A percentile compares a stretch with the other conserved stretches of the same genome.
phyloP scores from a whole-genome alignment of 805 yeast genomes.

The Wickerhamiella occidentalis region DNA sequence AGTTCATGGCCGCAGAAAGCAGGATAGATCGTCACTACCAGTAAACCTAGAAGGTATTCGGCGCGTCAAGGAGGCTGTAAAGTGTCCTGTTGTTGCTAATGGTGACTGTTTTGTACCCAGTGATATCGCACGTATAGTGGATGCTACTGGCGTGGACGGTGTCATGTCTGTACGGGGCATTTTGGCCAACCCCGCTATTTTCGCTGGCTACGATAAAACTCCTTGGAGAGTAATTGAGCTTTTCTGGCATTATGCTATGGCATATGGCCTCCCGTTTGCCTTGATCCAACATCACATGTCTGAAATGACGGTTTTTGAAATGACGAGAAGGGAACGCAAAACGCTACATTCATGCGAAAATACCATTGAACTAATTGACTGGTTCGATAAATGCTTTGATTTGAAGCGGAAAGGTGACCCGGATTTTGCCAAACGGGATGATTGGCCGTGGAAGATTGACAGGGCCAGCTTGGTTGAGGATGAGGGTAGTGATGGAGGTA shows the following conservation, averaged over 20 bases:
- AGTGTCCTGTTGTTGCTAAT: conserved; percentile 81
- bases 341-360: conserved; percentile 51
- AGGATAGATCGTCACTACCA: conserved; percentile 73
- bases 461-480: neutral
- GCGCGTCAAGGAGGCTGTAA: conserved; percentile 41
- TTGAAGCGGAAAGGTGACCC: conserved; percentile 54
- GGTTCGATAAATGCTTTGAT: conserved; percentile 63
- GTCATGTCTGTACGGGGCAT: conserved; percentile 93
- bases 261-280: conserved; percentile 76
- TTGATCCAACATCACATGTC: conserved; percentile 77
- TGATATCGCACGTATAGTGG: conserved; percentile 53
- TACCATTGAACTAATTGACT: conserved; percentile 59
- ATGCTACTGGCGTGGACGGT: conserved; percentile 70
- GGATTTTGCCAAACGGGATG: conserved; percentile 49
- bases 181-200: conserved; percentile 74
- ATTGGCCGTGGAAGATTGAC: conserved; percentile 31
- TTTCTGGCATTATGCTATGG: conserved; percentile 65
- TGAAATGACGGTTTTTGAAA: conserved; percentile 61
- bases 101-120: conserved; percentile 75
- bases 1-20: conserved; percentile 83
- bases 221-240: conserved; percentile 89
- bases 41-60: conserved; percentile 75
- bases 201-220: conserved; percentile 56
- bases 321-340: conserved; percentile 38
- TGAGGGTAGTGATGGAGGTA: neutral